phyloP scores from a whole-genome alignment of 495 filamentous ascomycete species.

The Copromyces sp. region DNA sequence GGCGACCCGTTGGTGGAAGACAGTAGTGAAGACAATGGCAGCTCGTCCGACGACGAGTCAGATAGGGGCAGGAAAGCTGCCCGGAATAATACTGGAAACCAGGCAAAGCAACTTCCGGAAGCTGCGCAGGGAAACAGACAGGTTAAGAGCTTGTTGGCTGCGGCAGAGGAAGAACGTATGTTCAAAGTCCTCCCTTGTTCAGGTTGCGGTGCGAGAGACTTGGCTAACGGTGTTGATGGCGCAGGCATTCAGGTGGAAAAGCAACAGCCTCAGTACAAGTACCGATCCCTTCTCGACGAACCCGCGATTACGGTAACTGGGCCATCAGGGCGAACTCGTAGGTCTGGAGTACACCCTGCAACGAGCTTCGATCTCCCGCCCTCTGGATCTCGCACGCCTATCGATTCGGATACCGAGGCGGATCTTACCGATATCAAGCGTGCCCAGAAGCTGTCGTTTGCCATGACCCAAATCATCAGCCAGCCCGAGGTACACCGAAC shows the following conservation, averaged over 20 bases:
- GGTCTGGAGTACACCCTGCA: slow-evolving; percentile 63
- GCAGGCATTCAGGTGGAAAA: slow-evolving; percentile 33
- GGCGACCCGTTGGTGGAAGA: slow-evolving; percentile 47
- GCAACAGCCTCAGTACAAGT: slow-evolving; percentile 27
- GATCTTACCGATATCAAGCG: slow-evolving; percentile 74
- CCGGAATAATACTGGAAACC: slow-evolving; percentile 16
- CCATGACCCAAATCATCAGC: slow-evolving; percentile 65
- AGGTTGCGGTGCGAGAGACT: neutral
- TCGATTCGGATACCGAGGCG: slow-evolving; percentile 77
- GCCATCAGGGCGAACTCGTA: slow-evolving; percentile 46
- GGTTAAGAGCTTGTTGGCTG: slow-evolving; percentile 50
- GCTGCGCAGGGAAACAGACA: slow-evolving; percentile 23
- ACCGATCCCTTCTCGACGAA: slow-evolving; percentile 49
- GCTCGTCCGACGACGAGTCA: slow-evolving; percentile 41
- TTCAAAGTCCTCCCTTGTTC: slow-evolving; percentile 8
- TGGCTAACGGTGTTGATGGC: slow-evolving; percentile 8
- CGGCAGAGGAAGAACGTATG: slow-evolving; percentile 72
- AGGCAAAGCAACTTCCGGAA: slow-evolving; percentile 19
- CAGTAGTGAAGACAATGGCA: slow-evolving; percentile 44
- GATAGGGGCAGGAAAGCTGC: slow-evolving; percentile 39
- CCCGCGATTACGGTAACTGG: slow-evolving; percentile 54
- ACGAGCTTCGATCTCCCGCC: slow-evolving; percentile 65
- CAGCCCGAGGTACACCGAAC: slow-evolving; percentile 67
- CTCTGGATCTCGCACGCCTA: slow-evolving; percentile 56
- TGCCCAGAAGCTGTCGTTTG: slow-evolving; percentile 73